Percentiles rank a stretch among this genome's conserved stretches.
Evolutionary conservation across 2,329 filamentous ascomycete genomes (phyloP).

Genomic region (Apiospora aurea): DNA sequence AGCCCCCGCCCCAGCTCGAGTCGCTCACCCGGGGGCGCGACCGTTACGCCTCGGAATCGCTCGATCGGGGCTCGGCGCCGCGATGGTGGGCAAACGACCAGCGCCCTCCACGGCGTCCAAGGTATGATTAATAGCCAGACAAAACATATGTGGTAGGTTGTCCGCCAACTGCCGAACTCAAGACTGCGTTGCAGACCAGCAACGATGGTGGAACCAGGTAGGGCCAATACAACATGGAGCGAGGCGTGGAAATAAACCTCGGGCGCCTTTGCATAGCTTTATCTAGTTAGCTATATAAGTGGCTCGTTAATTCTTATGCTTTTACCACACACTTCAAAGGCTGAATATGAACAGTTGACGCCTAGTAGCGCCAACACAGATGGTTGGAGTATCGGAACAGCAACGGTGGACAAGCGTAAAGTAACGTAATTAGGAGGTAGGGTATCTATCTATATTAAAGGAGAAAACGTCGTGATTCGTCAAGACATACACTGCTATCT

Average conservation of each 20-base stretch:
- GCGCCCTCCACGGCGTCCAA: no score
- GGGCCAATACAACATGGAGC: not conserved
- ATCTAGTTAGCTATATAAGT: not conserved
- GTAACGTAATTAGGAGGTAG: not conserved
- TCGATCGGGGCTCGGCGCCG: no score
- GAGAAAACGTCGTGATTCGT: constrained; percentile 7
- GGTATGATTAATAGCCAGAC: not conserved
- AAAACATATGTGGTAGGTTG: not conserved
- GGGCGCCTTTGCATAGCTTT: not conserved
- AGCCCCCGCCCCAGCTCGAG: not conserved
- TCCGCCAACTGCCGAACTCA: not conserved
- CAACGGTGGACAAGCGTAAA: not conserved
- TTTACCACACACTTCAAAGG: not conserved
- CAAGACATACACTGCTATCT: not conserved
- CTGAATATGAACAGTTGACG: not conserved
- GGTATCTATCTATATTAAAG: constrained; percentile 17
- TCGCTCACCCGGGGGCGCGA: no score
- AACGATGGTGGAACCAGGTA: not conserved
- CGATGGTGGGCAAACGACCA: no score
- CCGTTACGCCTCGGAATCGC: no score
- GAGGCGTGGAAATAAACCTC: no score
- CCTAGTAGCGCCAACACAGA: not conserved
- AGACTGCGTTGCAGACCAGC: not conserved
- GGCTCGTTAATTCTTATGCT: not conserved
- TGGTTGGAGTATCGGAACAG: not conserved